phyloP scores from a whole-genome alignment of 129 eudicot genomes.

The Pulicaria dysenterica region DNA sequence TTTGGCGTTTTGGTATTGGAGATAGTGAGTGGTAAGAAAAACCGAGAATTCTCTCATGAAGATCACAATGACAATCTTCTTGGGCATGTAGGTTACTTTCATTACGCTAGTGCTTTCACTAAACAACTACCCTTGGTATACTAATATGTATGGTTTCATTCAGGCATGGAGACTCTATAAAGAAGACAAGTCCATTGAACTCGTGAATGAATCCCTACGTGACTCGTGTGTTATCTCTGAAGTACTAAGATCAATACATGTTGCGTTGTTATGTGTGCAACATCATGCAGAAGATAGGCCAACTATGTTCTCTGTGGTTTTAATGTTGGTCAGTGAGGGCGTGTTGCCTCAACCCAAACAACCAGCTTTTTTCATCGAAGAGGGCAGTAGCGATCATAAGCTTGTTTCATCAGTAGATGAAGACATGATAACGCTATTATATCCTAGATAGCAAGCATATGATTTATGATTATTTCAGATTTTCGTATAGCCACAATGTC shows the following conservation, averaged over 20 bases:
- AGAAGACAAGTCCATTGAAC: background rate
- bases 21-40: slow-evolving; percentile 25
- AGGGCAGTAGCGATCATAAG: background rate
- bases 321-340: slow-evolving; percentile 39
- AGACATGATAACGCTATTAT: background rate
- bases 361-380: background rate
- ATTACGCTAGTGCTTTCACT: background rate
- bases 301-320: slow-evolving; percentile 41
- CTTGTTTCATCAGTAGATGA: background rate
- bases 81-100: slow-evolving; percentile 25
- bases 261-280: slow-evolving; percentile 53
- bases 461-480: background rate
- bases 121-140: background rate
- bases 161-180: slow-evolving; percentile 22
- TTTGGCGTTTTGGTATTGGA: slow-evolving; percentile 26
- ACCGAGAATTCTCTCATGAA: slow-evolving; percentile 25
- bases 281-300: slow-evolving; percentile 49
- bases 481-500: no score
- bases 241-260: slow-evolving; percentile 28
- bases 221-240: background rate
- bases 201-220: background rate
- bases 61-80: slow-evolving; percentile 20
- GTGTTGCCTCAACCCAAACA: background rate
- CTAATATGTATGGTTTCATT: slow-evolving; percentile 5
- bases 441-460: background rate